Evolutionary conservation across 2,329 filamentous ascomycete genomes (phyloP), one percentile per base, ranked within the genome.

Genomic region (Trichoderma arundinaceum): DNA sequence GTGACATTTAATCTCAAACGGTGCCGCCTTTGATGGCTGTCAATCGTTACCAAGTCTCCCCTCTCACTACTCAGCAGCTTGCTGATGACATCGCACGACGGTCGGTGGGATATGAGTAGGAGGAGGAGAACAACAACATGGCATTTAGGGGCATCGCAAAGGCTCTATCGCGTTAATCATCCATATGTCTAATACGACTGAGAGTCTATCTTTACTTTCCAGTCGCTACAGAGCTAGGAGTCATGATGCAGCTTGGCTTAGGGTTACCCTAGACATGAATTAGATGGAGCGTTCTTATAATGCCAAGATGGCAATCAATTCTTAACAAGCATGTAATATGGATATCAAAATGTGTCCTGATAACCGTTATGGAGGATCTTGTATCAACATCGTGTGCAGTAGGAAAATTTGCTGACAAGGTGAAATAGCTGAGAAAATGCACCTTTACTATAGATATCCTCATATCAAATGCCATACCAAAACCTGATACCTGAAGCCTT

Each of bases 31-130:
- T 7, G n/a, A 12, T 33, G 12, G 33, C 8, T 22, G 12, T 10
- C 22, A 9, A 1, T 12, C 4, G 10, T 43, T 41, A 17, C 46
- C 15, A 1, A 15, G 9, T 15, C 33, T 7, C 71, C 77, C 22
- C 87, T 90, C 88, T 86, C 84, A 83, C 85, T 81, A 88, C 90
- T 86, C 88, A 90, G 89, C 89, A 88, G 82, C 86, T 86, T 86
- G 77, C 80, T 81, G 77, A 78, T 28, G 78, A 73, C 72, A 65
- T 72, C 71, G 46, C 64, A 70, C 76, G 69, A 78, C 88, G 84
- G 82, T 82, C 80, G 79, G 76, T 78, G 87, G 86, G 88, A 90
- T 89, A 90, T 87, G 90, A 88, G 85, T 83, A 80, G 85, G 88
- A 90, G 85, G 88, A 90, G 87, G 77, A 91, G 75, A 90, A 69